Conservation (phyloP, 2,329 filamentous ascomycete species). For the Neonectria magnoliae region DNA sequence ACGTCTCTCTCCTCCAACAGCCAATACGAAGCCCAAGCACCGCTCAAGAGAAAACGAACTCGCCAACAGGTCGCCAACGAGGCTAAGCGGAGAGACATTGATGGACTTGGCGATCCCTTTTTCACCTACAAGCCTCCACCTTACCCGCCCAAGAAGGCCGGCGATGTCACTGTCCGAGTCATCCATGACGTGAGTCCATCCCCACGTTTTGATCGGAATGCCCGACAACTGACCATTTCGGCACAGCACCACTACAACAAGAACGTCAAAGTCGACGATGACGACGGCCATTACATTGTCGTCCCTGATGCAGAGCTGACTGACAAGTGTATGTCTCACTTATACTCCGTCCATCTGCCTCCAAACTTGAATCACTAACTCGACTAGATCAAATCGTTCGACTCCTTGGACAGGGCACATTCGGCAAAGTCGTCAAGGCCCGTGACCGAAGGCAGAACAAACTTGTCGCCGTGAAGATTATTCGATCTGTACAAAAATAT, state of each 20-base stretch:
- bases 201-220: conserved; percentile 8
- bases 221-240: conserved; percentile 21
- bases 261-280: conserved; percentile 86
- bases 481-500: conserved; percentile 97
- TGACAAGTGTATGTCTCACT: conserved; percentile 79
- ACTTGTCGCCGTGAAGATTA: conserved; percentile 94
- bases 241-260: conserved; percentile 55
- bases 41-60: conserved; percentile 91
- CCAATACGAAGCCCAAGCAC: conserved; percentile 72
- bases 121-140: conserved; percentile 86
- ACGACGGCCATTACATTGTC: conserved; percentile 97
- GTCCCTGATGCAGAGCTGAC: conserved; percentile 87
- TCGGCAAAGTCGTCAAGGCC: conserved; percentile 97
- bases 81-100: conserved; percentile 79
- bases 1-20: conserved; percentile 77
- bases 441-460: conserved; percentile 81
- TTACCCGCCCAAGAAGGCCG: conserved; percentile 89
- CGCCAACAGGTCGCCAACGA: conserved; percentile 85
- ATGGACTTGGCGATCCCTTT: conserved; percentile 75
- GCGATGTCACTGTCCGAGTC: conserved; percentile 74
- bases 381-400: conserved; percentile 83
- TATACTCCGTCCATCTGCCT: neutral
- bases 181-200: conserved; percentile 68
- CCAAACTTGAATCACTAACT: conserved; percentile 32
- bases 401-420: conserved; percentile 94